A percentile compares a stretch with the other conserved stretches of the same genome.
Evolutionary conservation across 345 rosid species (phyloP).

Genomic region (Brassica rapa): DNA sequence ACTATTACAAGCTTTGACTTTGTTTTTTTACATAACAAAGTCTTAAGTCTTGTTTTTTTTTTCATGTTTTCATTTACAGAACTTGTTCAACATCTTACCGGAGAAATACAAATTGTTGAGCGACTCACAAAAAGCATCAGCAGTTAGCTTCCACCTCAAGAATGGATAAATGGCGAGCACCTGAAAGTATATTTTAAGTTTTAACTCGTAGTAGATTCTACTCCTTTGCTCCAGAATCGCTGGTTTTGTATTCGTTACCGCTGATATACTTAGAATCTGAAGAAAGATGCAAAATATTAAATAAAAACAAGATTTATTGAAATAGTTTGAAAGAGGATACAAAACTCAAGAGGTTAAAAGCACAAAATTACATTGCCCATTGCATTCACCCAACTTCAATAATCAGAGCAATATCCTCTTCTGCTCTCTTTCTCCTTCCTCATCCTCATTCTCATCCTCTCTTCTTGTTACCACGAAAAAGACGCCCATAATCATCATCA

Average conservation of each 20-base stretch:
- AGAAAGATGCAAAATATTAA: no score
- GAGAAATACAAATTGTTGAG: slow-evolving; percentile 56
- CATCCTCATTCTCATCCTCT: background rate
- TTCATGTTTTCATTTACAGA: slow-evolving; percentile 41
- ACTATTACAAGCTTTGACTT: background rate
- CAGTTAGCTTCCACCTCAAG: background rate
- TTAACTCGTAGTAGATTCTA: no score
- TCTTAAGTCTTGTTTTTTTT: background rate
- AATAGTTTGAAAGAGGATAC: background rate
- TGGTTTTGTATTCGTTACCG: no score
- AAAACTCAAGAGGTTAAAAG: background rate
- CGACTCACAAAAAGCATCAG: slow-evolving; percentile 39
- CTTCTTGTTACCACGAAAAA: background rate
- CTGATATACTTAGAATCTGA: no score
- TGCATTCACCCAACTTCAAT: background rate
- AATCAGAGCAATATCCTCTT: background rate
- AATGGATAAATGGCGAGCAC: background rate
- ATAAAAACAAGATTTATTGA: background rate
- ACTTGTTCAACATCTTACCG: slow-evolving; percentile 76
- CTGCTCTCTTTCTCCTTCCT: background rate
- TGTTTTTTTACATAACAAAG: background rate
- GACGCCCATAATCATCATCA: background rate
- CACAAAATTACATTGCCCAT: background rate
- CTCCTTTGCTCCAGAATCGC: no score
- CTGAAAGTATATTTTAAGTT: background rate